phyloP scores from a whole-genome alignment of 2,329 filamentous ascomycete species.

The Xylariaceae sp. region DNA sequence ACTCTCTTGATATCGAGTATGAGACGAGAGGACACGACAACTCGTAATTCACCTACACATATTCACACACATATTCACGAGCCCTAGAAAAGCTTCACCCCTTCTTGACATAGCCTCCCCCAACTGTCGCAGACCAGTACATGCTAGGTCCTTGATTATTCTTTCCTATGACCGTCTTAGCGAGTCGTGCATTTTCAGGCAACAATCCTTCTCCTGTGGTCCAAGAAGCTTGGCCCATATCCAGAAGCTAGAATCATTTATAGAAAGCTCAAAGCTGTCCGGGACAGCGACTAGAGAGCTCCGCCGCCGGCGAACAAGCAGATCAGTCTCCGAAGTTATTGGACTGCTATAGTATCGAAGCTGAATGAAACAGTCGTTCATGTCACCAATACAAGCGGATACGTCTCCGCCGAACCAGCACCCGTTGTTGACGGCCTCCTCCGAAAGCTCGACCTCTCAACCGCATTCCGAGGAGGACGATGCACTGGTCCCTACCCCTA shows the following conservation, averaged over 20 bases:
- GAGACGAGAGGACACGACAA: constrained; percentile 8
- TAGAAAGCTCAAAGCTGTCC: no score
- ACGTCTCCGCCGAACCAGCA: constrained; percentile 22
- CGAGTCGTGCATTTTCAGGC: not conserved
- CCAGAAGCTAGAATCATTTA: no score
- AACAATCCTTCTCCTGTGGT: no score
- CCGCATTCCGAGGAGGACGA: constrained; percentile 24
- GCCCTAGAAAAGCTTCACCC: constrained; percentile 2
- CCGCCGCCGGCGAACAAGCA: not conserved
- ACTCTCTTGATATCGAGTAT: constrained; percentile 2
- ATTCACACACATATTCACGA: not conserved
- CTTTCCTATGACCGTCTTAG: not conserved
- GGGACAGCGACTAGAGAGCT: no score
- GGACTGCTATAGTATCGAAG: not conserved
- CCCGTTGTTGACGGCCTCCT: constrained; percentile 24
- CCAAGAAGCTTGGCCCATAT: no score
- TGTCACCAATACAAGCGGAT: constrained; percentile 34
- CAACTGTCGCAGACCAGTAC: constrained; percentile 17
- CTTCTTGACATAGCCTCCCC: not conserved
- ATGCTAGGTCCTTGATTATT: constrained; percentile 13
- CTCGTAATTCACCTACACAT: constrained; percentile 11
- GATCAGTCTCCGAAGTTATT: not conserved
- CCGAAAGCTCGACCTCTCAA: constrained; percentile 20
- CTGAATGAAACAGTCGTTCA: constrained; percentile 26
- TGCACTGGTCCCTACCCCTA: constrained; percentile 17